phyloP scores from a whole-genome alignment of 1,284 basidiomycete genomes.

The Papiliotrema nemorosa region DNA sequence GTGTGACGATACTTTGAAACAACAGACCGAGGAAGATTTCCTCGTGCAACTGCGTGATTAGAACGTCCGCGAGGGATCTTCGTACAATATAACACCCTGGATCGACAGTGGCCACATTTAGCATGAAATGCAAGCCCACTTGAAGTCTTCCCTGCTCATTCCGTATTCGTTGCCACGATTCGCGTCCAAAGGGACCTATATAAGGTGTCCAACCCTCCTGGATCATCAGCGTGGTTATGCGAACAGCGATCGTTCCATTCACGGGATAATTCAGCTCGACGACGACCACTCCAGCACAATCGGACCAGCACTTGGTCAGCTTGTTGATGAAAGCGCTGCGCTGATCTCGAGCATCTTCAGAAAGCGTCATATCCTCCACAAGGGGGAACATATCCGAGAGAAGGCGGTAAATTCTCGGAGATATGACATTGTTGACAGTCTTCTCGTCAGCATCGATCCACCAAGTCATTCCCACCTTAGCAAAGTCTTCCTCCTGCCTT shows the following conservation, averaged over 20 bases:
- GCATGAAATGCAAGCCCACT: constrained; percentile 67
- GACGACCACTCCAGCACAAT: constrained; percentile 62
- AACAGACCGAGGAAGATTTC: constrained; percentile 60
- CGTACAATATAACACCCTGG: constrained; percentile 60
- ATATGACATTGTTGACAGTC: constrained; percentile 58
- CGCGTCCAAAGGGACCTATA: constrained; percentile 56
- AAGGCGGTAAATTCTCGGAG: constrained; percentile 61
- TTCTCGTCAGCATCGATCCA: constrained; percentile 32
- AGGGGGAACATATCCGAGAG: constrained; percentile 56
- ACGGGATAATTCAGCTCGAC: constrained; percentile 61
- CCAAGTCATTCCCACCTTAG: constrained; percentile 20
- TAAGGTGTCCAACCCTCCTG: constrained; percentile 64
- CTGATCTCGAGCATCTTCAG: constrained; percentile 31
- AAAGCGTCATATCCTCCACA: constrained; percentile 29
- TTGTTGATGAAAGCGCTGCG: constrained; percentile 49
- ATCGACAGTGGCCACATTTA: constrained; percentile 63
- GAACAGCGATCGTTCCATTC: constrained; percentile 13
- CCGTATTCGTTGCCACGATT: constrained; percentile 61
- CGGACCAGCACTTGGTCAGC: constrained; percentile 74
- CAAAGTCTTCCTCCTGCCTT: constrained; percentile 38
- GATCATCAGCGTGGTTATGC: background rate
- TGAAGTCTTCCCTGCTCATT: constrained; percentile 56
- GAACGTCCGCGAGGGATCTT: background rate
- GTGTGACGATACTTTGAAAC: constrained; percentile 58
- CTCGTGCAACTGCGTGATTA: constrained; percentile 51